Evolutionary conservation across 2,329 filamentous ascomycete genomes (phyloP).

Genomic region (Pseudocercospora eumusae): DNA sequence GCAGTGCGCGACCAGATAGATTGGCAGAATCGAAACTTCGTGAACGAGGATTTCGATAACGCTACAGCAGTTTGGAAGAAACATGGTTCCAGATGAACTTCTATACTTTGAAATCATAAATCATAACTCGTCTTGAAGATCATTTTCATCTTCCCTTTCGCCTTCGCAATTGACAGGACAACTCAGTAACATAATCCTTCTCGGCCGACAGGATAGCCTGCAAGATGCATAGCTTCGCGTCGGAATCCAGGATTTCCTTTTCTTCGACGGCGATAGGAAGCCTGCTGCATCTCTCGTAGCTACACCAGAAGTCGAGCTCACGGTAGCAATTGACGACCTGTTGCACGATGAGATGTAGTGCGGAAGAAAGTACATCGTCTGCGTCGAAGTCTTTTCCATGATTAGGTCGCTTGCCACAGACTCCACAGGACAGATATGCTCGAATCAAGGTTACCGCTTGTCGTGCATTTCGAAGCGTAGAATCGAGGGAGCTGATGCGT

Average conservation of each 20-base stretch:
- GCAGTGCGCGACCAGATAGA: neutral
- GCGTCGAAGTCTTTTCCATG: neutral
- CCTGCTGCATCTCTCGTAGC: too few species aligned
- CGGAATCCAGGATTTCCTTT: neutral
- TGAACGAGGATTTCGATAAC: slow-evolving; percentile 1
- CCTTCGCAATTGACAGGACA: neutral
- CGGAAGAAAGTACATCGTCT: neutral
- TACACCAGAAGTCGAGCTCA: neutral
- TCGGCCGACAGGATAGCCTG: neutral
- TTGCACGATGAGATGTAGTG: neutral
- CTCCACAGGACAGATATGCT: too few species aligned
- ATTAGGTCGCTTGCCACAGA: too few species aligned
- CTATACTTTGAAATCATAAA: neutral
- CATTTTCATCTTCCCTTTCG: neutral
- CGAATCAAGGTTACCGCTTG: too few species aligned
- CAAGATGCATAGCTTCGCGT: neutral
- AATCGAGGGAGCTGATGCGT: too few species aligned
- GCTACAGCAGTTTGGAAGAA: neutral
- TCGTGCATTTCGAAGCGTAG: too few species aligned
- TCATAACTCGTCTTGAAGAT: neutral
- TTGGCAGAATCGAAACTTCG: slow-evolving; percentile 1
- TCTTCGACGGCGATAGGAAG: neutral
- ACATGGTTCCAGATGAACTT: neutral
- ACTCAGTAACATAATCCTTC: neutral
- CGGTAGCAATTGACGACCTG: neutral